Base-by-base conservation (phyloP, 306 rosid species). In the Malus asiatica region DNA sequence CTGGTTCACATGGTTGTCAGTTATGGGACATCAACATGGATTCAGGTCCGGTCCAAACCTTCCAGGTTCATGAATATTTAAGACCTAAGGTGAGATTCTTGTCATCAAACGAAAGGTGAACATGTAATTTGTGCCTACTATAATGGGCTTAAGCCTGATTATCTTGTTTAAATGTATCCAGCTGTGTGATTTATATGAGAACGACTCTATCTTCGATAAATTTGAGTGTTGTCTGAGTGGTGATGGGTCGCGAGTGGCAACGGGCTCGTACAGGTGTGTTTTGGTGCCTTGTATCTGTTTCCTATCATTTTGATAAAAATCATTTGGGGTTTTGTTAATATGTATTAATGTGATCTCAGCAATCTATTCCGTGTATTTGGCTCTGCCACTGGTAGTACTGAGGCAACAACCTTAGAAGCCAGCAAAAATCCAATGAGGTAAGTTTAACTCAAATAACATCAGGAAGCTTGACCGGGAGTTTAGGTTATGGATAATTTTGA, bases 21-120 rank as follows among this genome's bases (percentile, higher is more conserved):
- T 86, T 96, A 82, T 96, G 99, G 99, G 99, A 96, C 88, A 92
- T 96, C 80, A 92, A 96, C 72, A 96, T 96, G 99, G 99, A 96
- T 88, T 89, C 99, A 55, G 97, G 98, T 72, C 99, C 99, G 0
- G 96, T 96, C 67, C 40, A 93, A n/a, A 88, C 99, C 68, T 96
- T 89, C 89, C 93, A 88, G 83, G 99, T 92, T 82, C 99, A 96
- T 32, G 99, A 96, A 86, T 81, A 92, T 80, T 80, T 96, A 77
- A 92, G 99, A 85, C 99, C 99, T 33, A 96, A 86, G 98, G 99
- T 96, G 70, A 84, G 97, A 71, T 81, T 83, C 68, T 75, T 60
- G 57, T 70, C 77, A 74, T 73, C 44, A 3, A 42, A 60, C 14
- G 33, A 59, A 74, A 53, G 53, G 42, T 59, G 53, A 77, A 46